Conservation (phyloP, 2,329 filamentous ascomycete species). For the Penicillium sp. region DNA sequence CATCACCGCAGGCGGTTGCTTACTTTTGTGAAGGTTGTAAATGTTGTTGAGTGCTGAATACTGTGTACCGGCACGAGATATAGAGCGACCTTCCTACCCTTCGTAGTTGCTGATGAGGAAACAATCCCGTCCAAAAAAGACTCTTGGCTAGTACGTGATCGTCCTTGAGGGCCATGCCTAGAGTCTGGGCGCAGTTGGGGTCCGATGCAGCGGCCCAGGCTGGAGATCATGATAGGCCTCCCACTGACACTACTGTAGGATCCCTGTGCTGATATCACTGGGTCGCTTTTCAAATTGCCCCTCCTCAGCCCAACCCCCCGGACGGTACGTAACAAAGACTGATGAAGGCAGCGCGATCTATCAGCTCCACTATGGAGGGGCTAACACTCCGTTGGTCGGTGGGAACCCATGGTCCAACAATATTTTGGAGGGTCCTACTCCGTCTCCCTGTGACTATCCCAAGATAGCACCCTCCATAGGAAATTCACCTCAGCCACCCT, state of each 20-base stretch:
- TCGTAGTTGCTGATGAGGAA: background rate
- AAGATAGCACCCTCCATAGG: background rate
- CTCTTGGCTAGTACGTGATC: background rate
- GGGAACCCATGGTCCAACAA: conserved; percentile 12
- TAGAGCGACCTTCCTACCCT: background rate
- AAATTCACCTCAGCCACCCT: conserved; percentile 13
- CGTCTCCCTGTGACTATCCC: conserved; percentile 7
- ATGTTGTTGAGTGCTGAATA: background rate
- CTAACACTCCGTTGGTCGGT: background rate
- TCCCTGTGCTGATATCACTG: conserved; percentile 5
- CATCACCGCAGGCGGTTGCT: background rate
- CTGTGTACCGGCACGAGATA: background rate
- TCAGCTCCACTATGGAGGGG: conserved; percentile 9
- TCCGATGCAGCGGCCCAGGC: background rate
- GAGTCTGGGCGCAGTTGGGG: background rate
- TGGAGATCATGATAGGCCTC: background rate
- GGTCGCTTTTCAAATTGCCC: conserved; percentile 1
- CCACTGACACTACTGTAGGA: background rate
- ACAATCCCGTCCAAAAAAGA: background rate
- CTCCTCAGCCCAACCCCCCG: background rate
- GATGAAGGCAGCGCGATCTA: conserved; percentile 7
- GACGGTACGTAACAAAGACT: background rate
- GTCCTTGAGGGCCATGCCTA: background rate
- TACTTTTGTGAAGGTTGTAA: background rate
- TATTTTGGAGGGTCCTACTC: conserved; percentile 7